A percentile compares a stretch with the other conserved stretches of the same genome.
Conservation (phyloP, 805 yeast genomes). For the Saturnispora silvae region DNA sequence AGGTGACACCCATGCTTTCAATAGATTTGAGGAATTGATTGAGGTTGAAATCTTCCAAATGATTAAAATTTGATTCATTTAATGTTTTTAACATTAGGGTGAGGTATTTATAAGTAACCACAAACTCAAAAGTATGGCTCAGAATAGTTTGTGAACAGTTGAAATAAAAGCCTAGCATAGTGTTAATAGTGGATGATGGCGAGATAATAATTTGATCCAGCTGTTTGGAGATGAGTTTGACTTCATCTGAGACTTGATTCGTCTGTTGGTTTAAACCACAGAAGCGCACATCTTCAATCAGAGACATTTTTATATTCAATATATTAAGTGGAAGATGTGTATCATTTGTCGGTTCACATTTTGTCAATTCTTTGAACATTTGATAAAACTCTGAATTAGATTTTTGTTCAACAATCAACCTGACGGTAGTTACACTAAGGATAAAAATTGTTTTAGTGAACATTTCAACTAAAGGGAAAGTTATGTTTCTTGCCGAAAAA, state of each 20-base stretch:
- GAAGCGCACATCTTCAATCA: constrained; percentile 5
- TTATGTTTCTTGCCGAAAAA: constrained; percentile 11
- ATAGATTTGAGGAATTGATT: constrained; percentile 4
- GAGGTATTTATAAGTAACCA: constrained; percentile 21
- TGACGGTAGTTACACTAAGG: constrained; percentile 13
- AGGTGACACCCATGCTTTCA: not conserved
- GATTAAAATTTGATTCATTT: constrained; percentile 4
- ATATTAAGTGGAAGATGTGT: constrained; percentile 9
- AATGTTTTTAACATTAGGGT: constrained; percentile 9
- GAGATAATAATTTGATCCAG: constrained; percentile 13
- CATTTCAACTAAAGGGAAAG: constrained; percentile 18
- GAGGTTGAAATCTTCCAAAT: constrained; percentile 7
- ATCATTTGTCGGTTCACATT: not conserved
- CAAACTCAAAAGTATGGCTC: constrained; percentile 21
- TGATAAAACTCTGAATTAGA: not conserved
- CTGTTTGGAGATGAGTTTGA: constrained; percentile 5
- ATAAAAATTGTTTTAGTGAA: constrained; percentile 14
- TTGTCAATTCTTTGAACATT: not conserved
- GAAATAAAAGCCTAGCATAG: constrained; percentile 22
- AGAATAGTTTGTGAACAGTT: constrained; percentile 21
- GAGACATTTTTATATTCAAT: constrained; percentile 3
- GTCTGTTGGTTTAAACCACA: not conserved
- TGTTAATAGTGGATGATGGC: constrained; percentile 15
- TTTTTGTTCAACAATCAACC: constrained; percentile 7
- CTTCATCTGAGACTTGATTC: not conserved